phyloP scores from a whole-genome alignment of 192 early-diverging fungal genomes.

The Spizellomyces punctatus region DNA sequence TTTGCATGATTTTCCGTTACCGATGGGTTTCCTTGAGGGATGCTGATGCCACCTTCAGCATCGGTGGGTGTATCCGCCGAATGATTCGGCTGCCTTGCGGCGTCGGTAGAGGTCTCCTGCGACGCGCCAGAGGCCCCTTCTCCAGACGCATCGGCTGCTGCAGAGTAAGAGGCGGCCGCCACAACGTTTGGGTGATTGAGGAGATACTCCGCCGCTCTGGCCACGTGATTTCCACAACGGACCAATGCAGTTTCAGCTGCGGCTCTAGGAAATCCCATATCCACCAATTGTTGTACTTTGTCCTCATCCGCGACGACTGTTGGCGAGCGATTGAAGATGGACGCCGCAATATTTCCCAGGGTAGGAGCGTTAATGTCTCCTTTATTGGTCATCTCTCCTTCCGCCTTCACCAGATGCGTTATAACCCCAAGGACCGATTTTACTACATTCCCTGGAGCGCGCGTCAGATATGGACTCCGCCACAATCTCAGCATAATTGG shows the following conservation, averaged over 20 bases:
- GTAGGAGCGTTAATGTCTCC: constrained; percentile 12
- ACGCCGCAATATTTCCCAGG: constrained; percentile 24
- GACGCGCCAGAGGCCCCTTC: constrained; percentile 28
- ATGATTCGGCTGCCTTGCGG: too few relatives aligned
- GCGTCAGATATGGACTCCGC: constrained; percentile 60
- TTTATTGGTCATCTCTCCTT: constrained; percentile 60
- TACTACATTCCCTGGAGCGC: constrained; percentile 55
- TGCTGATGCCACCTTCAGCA: too few relatives aligned
- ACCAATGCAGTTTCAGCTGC: constrained; percentile 79
- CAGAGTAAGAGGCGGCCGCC: constrained; percentile 32
- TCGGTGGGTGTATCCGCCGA: too few relatives aligned
- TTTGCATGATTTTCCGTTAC: too few relatives aligned
- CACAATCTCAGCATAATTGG: constrained; percentile 67
- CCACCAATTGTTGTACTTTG: constrained; percentile 69
- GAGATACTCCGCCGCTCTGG: constrained; percentile 84
- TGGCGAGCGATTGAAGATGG: constrained; percentile 27
- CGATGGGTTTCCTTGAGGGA: too few relatives aligned
- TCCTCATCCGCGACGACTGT: constrained; percentile 62
- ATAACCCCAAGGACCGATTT: constrained; percentile 64
- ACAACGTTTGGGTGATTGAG: constrained; percentile 69
- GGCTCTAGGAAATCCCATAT: constrained; percentile 85
- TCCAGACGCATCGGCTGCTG: constrained; percentile 39
- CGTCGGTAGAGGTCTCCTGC: background rate
- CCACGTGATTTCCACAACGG: constrained; percentile 74
- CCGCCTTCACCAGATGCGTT: constrained; percentile 70